Evolutionary conservation across 495 filamentous ascomycete species (phyloP).

Genomic region (Bathelium albidoporum): DNA sequence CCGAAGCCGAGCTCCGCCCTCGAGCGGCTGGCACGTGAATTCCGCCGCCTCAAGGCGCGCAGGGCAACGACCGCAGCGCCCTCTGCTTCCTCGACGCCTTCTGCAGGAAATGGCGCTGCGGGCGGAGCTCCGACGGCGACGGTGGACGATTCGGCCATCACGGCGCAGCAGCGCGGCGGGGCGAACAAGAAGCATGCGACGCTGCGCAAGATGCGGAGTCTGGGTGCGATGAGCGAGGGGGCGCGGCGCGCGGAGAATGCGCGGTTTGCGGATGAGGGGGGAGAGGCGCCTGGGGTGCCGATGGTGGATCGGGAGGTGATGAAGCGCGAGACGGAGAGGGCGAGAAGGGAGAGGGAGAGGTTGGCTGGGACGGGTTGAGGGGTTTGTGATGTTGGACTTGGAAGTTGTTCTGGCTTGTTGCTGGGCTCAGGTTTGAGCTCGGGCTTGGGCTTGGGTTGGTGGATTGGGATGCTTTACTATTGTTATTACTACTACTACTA

Average conservation of each 20-base stretch:
- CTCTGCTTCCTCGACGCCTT: conserved; percentile 16
- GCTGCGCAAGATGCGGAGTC: conserved; percentile 32
- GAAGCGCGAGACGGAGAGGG: neutral
- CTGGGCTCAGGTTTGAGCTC: no score
- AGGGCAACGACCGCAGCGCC: conserved; percentile 10
- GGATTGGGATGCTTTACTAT: neutral
- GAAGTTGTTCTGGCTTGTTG: no score
- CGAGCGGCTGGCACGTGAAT: conserved; percentile 48
- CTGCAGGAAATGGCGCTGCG: neutral
- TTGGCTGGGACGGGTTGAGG: no score
- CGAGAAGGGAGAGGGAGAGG: neutral
- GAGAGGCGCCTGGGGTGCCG: neutral
- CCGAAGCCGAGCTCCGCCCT: conserved; percentile 40
- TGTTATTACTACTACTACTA: no score
- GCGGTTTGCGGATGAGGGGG: neutral
- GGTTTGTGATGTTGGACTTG: no score
- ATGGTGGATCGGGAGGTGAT: neutral
- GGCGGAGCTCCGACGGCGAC: neutral
- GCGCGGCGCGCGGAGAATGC: conserved; percentile 12
- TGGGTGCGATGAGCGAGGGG: conserved; percentile 23
- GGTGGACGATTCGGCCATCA: neutral
- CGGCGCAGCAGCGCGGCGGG: neutral
- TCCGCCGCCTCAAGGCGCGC: conserved; percentile 36
- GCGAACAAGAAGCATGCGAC: conserved; percentile 18
- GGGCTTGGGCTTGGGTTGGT: neutral